Evolutionary conservation across 768 basidiomycete species (phyloP).

Genomic region (Suillus decipiens): DNA sequence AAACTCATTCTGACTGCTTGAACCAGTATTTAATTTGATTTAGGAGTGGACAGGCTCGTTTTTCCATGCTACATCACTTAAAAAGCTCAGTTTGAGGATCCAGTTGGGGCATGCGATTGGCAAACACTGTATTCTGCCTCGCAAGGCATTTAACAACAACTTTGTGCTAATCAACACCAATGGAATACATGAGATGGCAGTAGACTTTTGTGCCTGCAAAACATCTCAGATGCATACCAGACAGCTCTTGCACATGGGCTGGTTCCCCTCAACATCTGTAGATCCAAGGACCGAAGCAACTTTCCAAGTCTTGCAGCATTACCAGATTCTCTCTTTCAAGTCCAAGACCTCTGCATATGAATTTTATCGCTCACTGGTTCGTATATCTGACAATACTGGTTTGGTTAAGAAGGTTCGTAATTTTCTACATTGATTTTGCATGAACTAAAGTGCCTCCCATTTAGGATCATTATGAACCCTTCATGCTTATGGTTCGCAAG

Average conservation of each 20-base stretch:
- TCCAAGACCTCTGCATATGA: constrained; percentile 31
- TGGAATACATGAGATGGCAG: constrained; percentile 22
- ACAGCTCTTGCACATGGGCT: constrained; percentile 15
- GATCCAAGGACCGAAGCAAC: not conserved
- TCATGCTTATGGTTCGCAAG: constrained; percentile 22
- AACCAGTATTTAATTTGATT: not conserved
- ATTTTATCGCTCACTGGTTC: constrained; percentile 26
- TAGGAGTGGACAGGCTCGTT: constrained; percentile 23
- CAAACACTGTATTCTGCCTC: constrained; percentile 15
- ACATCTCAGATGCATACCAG: constrained; percentile 9
- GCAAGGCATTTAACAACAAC: constrained; percentile 9
- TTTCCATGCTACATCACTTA: constrained; percentile 19
- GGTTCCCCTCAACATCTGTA: constrained; percentile 13
- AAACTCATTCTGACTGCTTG: not conserved
- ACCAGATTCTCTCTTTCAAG: constrained; percentile 31
- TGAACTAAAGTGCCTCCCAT: not conserved
- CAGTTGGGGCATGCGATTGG: constrained; percentile 25
- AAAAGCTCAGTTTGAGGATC: constrained; percentile 20
- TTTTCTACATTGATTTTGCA: not conserved
- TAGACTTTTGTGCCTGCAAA: constrained; percentile 19
- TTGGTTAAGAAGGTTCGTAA: constrained; percentile 3
- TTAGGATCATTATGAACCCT: constrained; percentile 20
- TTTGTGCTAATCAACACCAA: constrained; percentile 26
- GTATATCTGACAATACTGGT: constrained; percentile 30
- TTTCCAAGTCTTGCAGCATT: constrained; percentile 21